phyloP scores from a whole-genome alignment of 2,329 filamentous ascomycete species.

The Talaromyces amestolkiae region DNA sequence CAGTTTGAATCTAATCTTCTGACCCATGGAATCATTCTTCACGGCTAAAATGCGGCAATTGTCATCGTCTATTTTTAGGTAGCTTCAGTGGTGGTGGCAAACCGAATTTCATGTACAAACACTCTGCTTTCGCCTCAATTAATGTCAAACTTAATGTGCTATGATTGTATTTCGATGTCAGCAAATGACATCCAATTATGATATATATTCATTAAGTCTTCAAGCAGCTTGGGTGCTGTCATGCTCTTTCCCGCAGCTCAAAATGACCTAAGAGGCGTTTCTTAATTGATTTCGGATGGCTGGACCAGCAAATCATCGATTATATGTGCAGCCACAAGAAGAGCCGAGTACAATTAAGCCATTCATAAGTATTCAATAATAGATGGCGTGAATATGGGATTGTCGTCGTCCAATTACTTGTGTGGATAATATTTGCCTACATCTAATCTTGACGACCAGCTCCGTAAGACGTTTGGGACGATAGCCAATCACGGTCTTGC shows the following conservation, averaged over 20 bases:
- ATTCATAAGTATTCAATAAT: neutral
- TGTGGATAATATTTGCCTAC: too few relatives aligned
- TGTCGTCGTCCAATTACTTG: neutral
- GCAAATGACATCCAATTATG: neutral
- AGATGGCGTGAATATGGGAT: neutral
- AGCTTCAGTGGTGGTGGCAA: neutral
- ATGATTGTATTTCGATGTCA: too few relatives aligned
- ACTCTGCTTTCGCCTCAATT: neutral
- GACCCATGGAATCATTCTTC: neutral
- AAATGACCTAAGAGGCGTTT: slow-evolving; percentile 8
- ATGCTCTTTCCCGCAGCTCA: neutral
- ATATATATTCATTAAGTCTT: neutral
- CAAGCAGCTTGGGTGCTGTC: neutral
- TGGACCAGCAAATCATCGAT: neutral
- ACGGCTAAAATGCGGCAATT: neutral
- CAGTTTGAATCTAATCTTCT: neutral
- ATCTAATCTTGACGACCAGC: neutral
- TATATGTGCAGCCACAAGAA: neutral
- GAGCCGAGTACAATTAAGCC: neutral
- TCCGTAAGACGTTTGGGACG: neutral
- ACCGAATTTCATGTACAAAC: neutral
- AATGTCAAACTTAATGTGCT: too few relatives aligned
- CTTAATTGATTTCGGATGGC: neutral
- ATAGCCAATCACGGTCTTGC: neutral
- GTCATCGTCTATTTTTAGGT: neutral